A percentile compares a stretch with the other conserved stretches of the same genome.
Conservation (phyloP, 495 filamentous ascomycete species). For the Xylaria telfairii region DNA sequence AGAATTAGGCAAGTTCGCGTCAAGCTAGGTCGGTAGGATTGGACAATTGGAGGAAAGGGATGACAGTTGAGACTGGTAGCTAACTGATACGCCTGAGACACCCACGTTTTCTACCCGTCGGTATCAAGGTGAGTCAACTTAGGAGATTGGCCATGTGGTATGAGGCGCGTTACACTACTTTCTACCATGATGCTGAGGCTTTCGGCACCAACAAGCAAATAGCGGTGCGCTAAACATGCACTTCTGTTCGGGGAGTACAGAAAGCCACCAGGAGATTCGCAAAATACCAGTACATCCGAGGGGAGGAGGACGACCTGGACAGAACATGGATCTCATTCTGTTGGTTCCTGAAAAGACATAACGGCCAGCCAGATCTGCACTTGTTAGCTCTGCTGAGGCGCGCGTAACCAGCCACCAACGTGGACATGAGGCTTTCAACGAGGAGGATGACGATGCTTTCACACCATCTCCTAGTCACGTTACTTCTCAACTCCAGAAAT, state of each 20-base stretch:
- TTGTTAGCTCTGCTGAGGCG: slow-evolving; percentile 3
- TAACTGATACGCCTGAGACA: background rate
- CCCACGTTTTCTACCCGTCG: slow-evolving; percentile 1
- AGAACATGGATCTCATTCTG: background rate
- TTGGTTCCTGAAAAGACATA: slow-evolving; percentile 16
- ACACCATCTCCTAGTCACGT: slow-evolving; percentile 51
- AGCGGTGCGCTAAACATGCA: background rate
- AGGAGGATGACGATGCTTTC: slow-evolving; percentile 37
- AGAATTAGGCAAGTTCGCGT: background rate
- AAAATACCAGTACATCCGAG: background rate
- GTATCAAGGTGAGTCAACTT: background rate
- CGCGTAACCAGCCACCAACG: background rate
- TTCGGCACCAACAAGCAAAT: background rate
- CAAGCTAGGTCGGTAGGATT: background rate
- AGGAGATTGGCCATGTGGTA: slow-evolving; percentile 4
- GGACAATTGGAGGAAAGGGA: background rate
- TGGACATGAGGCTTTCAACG: slow-evolving; percentile 15
- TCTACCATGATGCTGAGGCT: background rate
- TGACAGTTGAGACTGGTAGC: background rate
- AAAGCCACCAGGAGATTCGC: background rate
- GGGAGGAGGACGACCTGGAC: background rate
- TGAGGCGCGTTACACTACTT: slow-evolving; percentile 18
- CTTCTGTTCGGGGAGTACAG: background rate
- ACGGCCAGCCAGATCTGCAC: slow-evolving; percentile 23
- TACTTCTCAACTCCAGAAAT: slow-evolving; percentile 47